phyloP scores from a whole-genome alignment of 1,284 basidiomycete genomes.

The Crocinoboletus sp. region DNA sequence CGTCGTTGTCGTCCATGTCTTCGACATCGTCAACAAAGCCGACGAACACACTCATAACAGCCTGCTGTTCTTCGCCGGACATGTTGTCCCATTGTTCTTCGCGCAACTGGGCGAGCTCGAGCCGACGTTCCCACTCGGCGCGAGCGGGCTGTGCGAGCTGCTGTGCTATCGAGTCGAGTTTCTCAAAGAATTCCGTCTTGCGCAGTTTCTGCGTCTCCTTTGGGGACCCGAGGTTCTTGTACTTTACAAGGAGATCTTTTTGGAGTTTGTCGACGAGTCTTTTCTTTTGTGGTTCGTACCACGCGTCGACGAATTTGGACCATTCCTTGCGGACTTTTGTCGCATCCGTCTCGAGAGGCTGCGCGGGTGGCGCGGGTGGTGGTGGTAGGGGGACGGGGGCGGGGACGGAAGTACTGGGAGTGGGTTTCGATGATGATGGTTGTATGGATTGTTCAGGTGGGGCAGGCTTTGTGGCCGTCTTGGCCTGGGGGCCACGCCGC shows the following conservation, averaged over 20 bases:
- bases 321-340: slow-evolving; percentile 29
- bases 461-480: slow-evolving; percentile 10
- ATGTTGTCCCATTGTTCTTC: slow-evolving; percentile 33
- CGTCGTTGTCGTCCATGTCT: slow-evolving; percentile 16
- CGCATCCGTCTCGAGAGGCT: slow-evolving; percentile 17
- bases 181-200: slow-evolving; percentile 28
- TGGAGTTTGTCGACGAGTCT: slow-evolving; percentile 29
- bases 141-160: slow-evolving; percentile 30
- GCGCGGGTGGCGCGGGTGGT: slow-evolving; percentile 10
- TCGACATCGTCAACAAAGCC: slow-evolving; percentile 36
- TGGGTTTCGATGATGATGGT: slow-evolving; percentile 10
- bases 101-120: slow-evolving; percentile 25
- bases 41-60: slow-evolving; percentile 39
- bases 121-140: slow-evolving; percentile 30
- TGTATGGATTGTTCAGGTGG: slow-evolving; percentile 7
- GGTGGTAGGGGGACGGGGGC: neutral
- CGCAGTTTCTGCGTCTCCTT: slow-evolving; percentile 29
- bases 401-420: slow-evolving; percentile 1
- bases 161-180: slow-evolving; percentile 18
- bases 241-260: slow-evolving; percentile 29
- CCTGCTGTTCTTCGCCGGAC: slow-evolving; percentile 30
- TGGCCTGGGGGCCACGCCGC: slow-evolving; percentile 23
- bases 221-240: slow-evolving; percentile 26
- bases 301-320: slow-evolving; percentile 23
- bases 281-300: slow-evolving; percentile 30